phyloP scores from a whole-genome alignment of 169 alveolate genomes.

The Plasmodium gonderi region DNA sequence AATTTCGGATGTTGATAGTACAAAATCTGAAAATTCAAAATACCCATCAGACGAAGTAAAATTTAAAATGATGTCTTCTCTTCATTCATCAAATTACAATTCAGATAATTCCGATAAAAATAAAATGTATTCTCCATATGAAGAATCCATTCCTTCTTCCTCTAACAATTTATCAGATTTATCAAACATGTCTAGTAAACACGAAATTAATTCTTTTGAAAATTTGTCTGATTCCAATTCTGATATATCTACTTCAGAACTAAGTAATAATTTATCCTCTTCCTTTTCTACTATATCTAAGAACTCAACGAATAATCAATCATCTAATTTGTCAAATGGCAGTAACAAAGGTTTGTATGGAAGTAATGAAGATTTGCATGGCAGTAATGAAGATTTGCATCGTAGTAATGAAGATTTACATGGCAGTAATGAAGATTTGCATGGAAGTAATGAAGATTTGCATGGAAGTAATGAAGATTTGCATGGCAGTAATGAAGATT shows the following conservation, averaged over 20 bases:
- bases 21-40: neutral
- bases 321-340: neutral
- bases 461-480: no score
- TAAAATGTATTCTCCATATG: neutral
- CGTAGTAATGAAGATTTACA: no score
- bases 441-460: no score
- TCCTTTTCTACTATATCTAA: neutral
- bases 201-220: neutral
- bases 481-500: no score
- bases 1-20: neutral
- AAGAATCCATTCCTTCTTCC: neutral
- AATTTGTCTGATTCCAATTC: neutral
- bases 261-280: neutral
- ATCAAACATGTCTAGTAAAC: neutral
- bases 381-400: no score
- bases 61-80: neutral
- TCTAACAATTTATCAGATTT: neutral
- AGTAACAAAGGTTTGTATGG: no score
- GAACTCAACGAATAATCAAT: neutral
- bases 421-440: no score
- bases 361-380: no score
- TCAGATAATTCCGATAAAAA: neutral
- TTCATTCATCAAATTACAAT: neutral
- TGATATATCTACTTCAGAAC: neutral
- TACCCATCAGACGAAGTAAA: neutral